Evolutionary conservation across 495 filamentous ascomycete genomes (phyloP), one percentile per base, ranked within the genome.

Genomic region (Cenococcum geophilum): DNA sequence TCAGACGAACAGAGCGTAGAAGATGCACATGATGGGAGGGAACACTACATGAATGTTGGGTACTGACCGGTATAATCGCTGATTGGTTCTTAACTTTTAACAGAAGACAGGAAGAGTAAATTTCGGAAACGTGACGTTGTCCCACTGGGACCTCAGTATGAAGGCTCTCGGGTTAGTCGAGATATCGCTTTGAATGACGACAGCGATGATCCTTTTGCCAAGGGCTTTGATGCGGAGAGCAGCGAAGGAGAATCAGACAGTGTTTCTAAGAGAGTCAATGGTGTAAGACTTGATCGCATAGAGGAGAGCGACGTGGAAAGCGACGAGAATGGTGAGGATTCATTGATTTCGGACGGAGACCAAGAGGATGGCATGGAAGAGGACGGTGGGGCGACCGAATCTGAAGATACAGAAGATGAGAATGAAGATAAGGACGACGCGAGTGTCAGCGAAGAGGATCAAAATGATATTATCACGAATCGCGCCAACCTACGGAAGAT

Each of bases 11-110:
- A 49, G 11, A 57, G 47, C 32, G 82, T 80, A 20, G 84, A 84
- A 65, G 79, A 80, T 12, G 74, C 73, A 73, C 69, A 80, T 62
- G 72, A 84, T 69, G 76, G 71, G 20, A 84, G 90, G 16, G 92
- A 93, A 63, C 92, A 98, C 68, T 98, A 98, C 71, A 80, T 86
- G 23, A 74, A 81, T 58, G 88, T 96, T 68, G 86, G 87, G 87
- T 92, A 79, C 45, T 45, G 27, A 45, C 40, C 12, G 11, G 4
- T 45, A 18, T 14, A 18, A 54, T 54, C 40, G 18, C 18, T 4
- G 12, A 14, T 45, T 45, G 11, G 4, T 4, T 45, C 4, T 4
- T 4, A 18, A 14, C 4, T 45, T 45, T 45, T 18, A 62, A 63
- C 27, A 22, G 53, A 32, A 66, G 91, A 32, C 20, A 56, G 89